A percentile compares a stretch with the other conserved stretches of the same genome.
phyloP scores from a whole-genome alignment of 2,329 filamentous ascomycete genomes.

The Fragosphaeria purpurea region DNA sequence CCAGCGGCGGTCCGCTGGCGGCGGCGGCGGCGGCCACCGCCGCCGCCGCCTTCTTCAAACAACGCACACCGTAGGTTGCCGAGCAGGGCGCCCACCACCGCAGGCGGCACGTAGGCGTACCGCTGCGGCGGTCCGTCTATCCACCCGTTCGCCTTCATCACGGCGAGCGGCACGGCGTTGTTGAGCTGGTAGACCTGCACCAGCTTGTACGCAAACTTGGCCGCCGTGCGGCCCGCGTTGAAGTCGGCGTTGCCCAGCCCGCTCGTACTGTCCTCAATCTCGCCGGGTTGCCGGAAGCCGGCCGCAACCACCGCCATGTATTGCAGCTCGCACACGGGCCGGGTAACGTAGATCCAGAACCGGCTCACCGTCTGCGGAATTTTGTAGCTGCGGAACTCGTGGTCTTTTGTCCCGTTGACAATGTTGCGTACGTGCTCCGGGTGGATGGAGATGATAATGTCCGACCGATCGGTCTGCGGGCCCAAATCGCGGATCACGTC shows the following conservation, averaged over 20 bases:
- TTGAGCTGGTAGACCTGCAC: constrained; percentile 52
- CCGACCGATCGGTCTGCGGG: constrained; percentile 38
- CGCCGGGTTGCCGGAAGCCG: constrained; percentile 31
- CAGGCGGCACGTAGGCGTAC: constrained; percentile 45
- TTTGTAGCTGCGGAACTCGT: constrained; percentile 46
- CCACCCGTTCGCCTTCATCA: constrained; percentile 47
- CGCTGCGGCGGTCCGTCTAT: constrained; percentile 36
- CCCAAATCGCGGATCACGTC: constrained; percentile 38
- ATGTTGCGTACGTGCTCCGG: constrained; percentile 38
- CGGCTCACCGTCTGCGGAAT: constrained; percentile 45
- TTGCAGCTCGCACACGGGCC: constrained; percentile 35
- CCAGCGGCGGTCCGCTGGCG: no score
- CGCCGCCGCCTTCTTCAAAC: constrained; percentile 24
- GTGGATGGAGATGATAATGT: constrained; percentile 43
- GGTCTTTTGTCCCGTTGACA: constrained; percentile 37
- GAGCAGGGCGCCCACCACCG: constrained; percentile 46
- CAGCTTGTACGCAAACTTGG: constrained; percentile 42
- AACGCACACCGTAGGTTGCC: constrained; percentile 46
- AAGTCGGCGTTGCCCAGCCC: constrained; percentile 44
- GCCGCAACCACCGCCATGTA: constrained; percentile 49
- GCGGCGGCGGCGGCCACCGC: no score
- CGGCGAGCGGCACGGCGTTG: constrained; percentile 41
- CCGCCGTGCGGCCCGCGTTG: constrained; percentile 27
- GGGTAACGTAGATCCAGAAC: constrained; percentile 52
- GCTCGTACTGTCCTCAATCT: constrained; percentile 29